Conservation (phyloP, 83 land plant genomes). For the Larix sibirica region DNA sequence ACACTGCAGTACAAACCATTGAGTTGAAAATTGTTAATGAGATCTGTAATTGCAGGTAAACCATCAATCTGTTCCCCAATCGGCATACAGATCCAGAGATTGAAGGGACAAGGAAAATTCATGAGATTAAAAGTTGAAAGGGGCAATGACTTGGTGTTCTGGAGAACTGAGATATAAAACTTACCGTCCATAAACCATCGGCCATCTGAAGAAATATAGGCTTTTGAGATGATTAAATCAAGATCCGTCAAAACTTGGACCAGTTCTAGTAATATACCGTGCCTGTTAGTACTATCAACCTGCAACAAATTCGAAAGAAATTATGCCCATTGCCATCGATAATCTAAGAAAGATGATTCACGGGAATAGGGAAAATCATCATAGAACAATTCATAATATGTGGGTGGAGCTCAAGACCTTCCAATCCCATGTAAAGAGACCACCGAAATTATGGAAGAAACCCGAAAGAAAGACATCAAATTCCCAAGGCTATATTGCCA, state of each 20-base stretch:
- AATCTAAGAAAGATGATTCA: too few species aligned
- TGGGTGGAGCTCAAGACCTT: background rate
- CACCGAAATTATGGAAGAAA: background rate
- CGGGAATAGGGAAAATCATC: too few species aligned
- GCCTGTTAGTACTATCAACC: conserved; percentile 73
- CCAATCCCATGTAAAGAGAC: background rate
- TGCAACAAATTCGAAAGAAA: conserved; percentile 18
- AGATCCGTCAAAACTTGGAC: conserved; percentile 77
- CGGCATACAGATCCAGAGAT: background rate
- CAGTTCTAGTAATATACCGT: conserved; percentile 62
- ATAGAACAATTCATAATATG: background rate
- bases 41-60: background rate
- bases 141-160: too few species aligned
- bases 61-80: background rate
- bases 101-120: background rate
- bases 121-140: background rate
- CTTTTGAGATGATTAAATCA: conserved; percentile 60
- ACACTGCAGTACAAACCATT: conserved; percentile 40
- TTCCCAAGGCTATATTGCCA: background rate
- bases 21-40: background rate
- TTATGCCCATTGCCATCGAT: background rate
- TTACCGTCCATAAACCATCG: conserved; percentile 90
- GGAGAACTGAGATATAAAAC: background rate
- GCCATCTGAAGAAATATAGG: conserved; percentile 77
- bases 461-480: background rate